A percentile compares a stretch with the other conserved stretches of the same genome.
phyloP scores from a whole-genome alignment of 1,284 basidiomycete species.

The Mycena citricolor region DNA sequence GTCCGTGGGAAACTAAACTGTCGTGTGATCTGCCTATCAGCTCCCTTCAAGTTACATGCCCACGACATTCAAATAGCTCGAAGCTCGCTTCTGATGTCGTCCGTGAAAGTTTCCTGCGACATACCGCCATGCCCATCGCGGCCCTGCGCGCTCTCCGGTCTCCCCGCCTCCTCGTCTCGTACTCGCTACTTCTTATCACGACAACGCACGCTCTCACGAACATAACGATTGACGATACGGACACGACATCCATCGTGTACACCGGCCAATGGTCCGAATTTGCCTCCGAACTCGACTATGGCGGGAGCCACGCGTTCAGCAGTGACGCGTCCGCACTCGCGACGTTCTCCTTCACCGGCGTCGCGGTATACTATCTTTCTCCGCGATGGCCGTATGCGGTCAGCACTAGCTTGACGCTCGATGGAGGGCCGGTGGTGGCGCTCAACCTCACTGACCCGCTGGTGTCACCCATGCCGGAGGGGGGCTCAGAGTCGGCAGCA shows the following conservation, averaged over 20 bases:
- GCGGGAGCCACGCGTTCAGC: slow-evolving; percentile 36
- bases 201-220: slow-evolving; percentile 10
- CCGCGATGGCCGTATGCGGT: slow-evolving; percentile 34
- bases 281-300: slow-evolving; percentile 25
- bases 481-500: slow-evolving; percentile 6
- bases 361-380: slow-evolving; percentile 34
- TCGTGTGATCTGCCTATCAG: too few relatives aligned
- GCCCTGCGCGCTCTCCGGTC: too few relatives aligned
- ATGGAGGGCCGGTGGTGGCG: slow-evolving; percentile 17
- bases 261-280: slow-evolving; percentile 5
- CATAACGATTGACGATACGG: slow-evolving; percentile 14
- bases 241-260: slow-evolving; percentile 13
- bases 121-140: too few relatives aligned
- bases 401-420: slow-evolving; percentile 26
- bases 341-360: slow-evolving; percentile 36
- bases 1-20: too few relatives aligned
- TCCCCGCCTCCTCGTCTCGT: too few relatives aligned
- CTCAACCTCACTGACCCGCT: slow-evolving; percentile 26
- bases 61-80: too few relatives aligned
- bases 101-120: too few relatives aligned
- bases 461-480: background rate
- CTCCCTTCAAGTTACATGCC: too few relatives aligned
- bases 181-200: too few relatives aligned
- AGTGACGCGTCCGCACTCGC: slow-evolving; percentile 35
- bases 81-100: too few relatives aligned